Evolutionary conservation across 2,329 filamentous ascomycete genomes (phyloP).

Genomic region (Didymellaceae sp.): DNA sequence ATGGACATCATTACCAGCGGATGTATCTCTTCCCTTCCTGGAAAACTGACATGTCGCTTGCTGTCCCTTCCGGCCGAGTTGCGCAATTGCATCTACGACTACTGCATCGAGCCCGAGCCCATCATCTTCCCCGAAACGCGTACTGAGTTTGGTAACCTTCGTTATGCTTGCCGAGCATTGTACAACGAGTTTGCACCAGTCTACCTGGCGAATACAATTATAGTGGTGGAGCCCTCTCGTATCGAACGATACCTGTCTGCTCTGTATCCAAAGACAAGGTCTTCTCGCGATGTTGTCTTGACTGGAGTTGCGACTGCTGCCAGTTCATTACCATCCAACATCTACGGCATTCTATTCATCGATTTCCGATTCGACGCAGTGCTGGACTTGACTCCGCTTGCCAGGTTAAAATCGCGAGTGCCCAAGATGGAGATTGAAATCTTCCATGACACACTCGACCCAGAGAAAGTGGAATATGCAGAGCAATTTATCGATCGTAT

Average conservation of each 20-base stretch:
- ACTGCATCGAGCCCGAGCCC: not conserved
- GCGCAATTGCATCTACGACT: constrained; percentile 8
- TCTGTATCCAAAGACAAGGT: not conserved
- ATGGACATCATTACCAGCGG: too few species aligned
- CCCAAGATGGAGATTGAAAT: not conserved
- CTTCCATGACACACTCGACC: not conserved
- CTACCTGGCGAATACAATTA: not conserved
- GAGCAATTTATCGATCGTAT: not conserved
- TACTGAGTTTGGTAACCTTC: not conserved
- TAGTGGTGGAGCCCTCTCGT: not conserved
- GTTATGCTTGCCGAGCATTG: not conserved
- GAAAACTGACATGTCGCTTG: not conserved
- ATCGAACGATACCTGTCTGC: not conserved
- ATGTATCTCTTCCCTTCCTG: not conserved
- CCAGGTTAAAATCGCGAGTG: not conserved
- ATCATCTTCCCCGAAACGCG: not conserved
- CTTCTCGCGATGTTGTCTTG: not conserved
- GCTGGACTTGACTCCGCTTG: not conserved
- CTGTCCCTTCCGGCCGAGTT: constrained; percentile 1
- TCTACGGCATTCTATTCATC: not conserved
- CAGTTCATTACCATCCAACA: not conserved
- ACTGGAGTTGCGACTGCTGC: not conserved
- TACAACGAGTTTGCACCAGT: not conserved
- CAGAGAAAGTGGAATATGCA: not conserved
- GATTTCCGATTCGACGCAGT: not conserved